These are phyloP conservation scores for Suillus subluteus DNA, from an alignment of 768 basidiomycete genomes.

Conservation along the genomic window DNA sequence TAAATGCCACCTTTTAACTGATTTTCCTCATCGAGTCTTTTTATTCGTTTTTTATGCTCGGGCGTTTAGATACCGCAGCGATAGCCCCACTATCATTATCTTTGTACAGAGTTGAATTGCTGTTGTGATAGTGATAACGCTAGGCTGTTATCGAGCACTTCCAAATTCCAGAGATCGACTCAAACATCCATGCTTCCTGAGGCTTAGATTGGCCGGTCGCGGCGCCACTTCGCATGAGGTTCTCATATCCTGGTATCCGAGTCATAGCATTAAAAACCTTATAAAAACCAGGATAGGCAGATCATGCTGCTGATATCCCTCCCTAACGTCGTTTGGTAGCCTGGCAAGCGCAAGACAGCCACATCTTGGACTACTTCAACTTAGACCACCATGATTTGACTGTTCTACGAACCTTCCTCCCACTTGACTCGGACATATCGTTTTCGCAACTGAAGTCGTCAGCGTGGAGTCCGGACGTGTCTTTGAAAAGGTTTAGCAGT, in stretches of 20 bases:
- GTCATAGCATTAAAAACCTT: not conserved
- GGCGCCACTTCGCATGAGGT: not conserved
- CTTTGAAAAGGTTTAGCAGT: not conserved
- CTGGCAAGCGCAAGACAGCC: not conserved
- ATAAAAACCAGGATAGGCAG: not conserved
- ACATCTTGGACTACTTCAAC: not conserved
- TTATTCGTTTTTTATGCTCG: not conserved
- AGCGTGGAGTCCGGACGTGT: not conserved
- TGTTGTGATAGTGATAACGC: not conserved
- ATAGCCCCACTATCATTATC: not conserved
- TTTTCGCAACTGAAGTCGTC: not conserved
- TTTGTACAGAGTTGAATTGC: not conserved
- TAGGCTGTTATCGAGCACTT: not conserved
- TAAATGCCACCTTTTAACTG: not conserved
- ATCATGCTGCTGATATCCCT: not conserved
- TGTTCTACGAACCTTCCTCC: not conserved
- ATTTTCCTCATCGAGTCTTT: not conserved
- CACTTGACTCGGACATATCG: not conserved
- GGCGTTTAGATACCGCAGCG: not conserved
- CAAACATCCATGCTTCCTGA: not conserved
- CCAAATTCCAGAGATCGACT: not conserved
- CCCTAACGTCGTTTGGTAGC: not conserved
- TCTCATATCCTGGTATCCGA: not conserved
- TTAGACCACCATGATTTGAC: not conserved
- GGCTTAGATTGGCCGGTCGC: not conserved